These are phyloP conservation scores for Fusarium incarnatum DNA, from an alignment of 2,329 filamentous ascomycete species.

Conservation along the genomic window DNA sequence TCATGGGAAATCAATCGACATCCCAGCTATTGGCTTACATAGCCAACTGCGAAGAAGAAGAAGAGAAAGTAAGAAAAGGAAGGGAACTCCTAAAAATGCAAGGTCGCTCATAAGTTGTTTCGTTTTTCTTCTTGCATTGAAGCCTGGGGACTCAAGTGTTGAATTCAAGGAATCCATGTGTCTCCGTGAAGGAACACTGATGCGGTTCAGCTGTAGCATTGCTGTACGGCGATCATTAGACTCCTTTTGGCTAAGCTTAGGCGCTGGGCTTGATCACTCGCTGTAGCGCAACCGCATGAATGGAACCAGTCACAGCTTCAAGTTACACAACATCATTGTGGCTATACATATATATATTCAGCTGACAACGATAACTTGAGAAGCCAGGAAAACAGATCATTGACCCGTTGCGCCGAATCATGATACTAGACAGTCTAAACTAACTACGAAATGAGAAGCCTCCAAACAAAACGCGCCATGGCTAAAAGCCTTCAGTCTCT, in stretches of 20 bases:
- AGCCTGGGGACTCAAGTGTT: neutral
- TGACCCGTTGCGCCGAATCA: conserved; percentile 39
- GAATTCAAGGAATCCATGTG: neutral
- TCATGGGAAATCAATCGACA: neutral
- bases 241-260: conserved; percentile 18
- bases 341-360: neutral
- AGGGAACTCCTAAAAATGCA: neutral
- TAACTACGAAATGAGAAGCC: conserved; percentile 45
- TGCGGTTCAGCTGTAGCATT: neutral
- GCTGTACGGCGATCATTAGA: neutral
- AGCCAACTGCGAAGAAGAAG: neutral
- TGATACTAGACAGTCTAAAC: conserved; percentile 48
- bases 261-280: neutral
- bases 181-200: neutral
- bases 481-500: conserved; percentile 44
- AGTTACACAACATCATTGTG: conserved; percentile 27
- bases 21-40: neutral
- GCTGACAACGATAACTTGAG: neutral
- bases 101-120: neutral
- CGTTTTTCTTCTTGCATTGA: neutral
- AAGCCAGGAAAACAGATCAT: conserved; percentile 29
- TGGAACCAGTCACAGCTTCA: conserved; percentile 25
- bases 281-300: conserved; percentile 16
- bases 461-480: conserved; percentile 42
- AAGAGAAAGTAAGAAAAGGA: neutral